Conservation (phyloP, 768 basidiomycete species). For the Suillus bovinus region DNA sequence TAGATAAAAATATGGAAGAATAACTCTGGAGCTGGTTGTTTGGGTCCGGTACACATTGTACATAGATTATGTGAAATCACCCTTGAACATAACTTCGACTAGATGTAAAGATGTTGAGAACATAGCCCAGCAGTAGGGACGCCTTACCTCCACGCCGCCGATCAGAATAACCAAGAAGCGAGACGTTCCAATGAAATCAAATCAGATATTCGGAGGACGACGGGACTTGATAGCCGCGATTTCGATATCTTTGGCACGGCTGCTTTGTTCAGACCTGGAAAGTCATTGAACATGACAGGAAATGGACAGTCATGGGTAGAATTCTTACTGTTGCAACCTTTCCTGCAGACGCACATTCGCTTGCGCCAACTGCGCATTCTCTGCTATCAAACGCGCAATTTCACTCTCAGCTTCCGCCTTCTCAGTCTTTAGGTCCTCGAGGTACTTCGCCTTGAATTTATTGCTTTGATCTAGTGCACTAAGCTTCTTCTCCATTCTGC, state of each 20-base stretch:
- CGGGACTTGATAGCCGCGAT: constrained; percentile 6
- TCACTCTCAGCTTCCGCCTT: neutral
- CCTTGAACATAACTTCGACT: neutral
- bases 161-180: neutral
- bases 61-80: neutral
- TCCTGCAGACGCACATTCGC: constrained; percentile 12
- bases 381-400: neutral
- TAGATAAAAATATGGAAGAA: constrained; percentile 4
- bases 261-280: constrained; percentile 5
- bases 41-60: neutral
- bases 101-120: neutral
- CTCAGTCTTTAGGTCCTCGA: constrained; percentile 14
- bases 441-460: constrained; percentile 29
- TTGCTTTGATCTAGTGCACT: constrained; percentile 38
- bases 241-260: constrained; percentile 13
- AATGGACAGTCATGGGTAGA: neutral
- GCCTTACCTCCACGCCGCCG: neutral
- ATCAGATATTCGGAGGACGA: constrained; percentile 1
- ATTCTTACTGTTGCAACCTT: constrained; percentile 2
- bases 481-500: constrained; percentile 40
- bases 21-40: neutral
- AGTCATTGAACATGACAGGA: neutral
- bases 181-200: neutral
- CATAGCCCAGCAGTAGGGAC: neutral
- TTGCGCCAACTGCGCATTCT: constrained; percentile 17